Evolutionary conservation across 176 grass and related monocot species (phyloP).

Genomic region (Eragrostis nindensis): DNA sequence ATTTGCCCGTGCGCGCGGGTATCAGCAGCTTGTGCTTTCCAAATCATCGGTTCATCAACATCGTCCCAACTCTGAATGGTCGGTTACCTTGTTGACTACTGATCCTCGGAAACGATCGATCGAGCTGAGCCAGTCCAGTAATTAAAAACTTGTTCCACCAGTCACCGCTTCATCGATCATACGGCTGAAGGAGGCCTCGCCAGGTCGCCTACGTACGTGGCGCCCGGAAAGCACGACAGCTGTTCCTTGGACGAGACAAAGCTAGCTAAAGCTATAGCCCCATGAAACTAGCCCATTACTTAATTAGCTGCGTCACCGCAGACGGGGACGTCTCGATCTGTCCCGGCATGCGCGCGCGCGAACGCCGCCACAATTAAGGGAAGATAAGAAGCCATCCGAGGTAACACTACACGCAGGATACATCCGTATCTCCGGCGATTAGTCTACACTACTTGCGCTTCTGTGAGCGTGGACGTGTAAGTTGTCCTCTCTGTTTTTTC

Average conservation of each 20-base stretch:
- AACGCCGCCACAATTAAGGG: neutral
- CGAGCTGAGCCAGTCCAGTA: neutral
- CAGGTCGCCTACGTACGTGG: slow-evolving; percentile 28
- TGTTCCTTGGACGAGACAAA: neutral
- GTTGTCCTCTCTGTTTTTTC: neutral
- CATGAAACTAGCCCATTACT: no score
- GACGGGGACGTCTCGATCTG: neutral
- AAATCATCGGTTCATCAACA: no score
- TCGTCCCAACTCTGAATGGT: no score
- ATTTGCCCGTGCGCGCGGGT: no score
- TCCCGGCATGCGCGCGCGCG: neutral
- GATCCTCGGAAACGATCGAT: neutral
- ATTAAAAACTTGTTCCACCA: neutral
- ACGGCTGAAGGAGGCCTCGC: no score
- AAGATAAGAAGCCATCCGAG: neutral
- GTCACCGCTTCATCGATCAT: no score
- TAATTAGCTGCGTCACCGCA: neutral
- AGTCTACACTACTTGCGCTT: neutral
- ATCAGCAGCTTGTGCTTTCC: neutral
- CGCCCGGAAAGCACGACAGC: neutral
- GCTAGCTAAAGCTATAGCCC: no score
- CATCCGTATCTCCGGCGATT: neutral
- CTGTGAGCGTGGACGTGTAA: slow-evolving; percentile 6
- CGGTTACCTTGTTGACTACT: neutral
- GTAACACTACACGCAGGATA: neutral